phyloP scores from a whole-genome alignment of 352 stramenopile genomes.

The Globisporangium nagaii region DNA sequence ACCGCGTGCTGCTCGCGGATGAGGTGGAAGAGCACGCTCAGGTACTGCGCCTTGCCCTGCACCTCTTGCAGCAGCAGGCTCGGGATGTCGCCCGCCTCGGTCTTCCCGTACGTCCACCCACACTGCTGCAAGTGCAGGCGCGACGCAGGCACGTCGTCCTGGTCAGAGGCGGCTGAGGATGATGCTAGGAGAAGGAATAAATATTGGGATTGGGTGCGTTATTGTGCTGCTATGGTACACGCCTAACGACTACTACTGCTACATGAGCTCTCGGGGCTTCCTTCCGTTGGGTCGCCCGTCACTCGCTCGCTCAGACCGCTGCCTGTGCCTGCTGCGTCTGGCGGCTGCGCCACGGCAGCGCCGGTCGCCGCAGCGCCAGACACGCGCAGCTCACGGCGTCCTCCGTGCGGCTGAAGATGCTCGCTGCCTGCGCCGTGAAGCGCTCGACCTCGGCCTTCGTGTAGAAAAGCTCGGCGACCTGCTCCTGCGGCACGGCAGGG shows the following conservation, averaged over 20 bases:
- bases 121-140: slow-evolving; percentile 38
- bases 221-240: too few relatives aligned
- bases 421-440: slow-evolving; percentile 51
- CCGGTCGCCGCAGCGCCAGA: slow-evolving; percentile 22
- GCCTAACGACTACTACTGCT: too few relatives aligned
- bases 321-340: too few relatives aligned
- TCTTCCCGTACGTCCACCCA: slow-evolving; percentile 52
- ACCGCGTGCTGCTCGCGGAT: slow-evolving; percentile 17
- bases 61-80: slow-evolving; percentile 75
- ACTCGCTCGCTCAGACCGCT: background rate
- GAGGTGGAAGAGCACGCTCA: slow-evolving; percentile 58
- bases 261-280: too few relatives aligned
- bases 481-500: slow-evolving; percentile 36
- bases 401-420: slow-evolving; percentile 44
- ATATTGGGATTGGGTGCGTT: too few relatives aligned
- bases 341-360: slow-evolving; percentile 18
- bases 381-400: slow-evolving; percentile 36
- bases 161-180: too few relatives aligned
- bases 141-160: slow-evolving; percentile 53
- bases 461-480: slow-evolving; percentile 59
- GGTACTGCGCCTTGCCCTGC: slow-evolving; percentile 67
- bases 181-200: too few relatives aligned
- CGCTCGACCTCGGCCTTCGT: slow-evolving; percentile 52
- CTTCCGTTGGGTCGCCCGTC: background rate
- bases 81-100: slow-evolving; percentile 35